Conservation (phyloP, 306 rosid species). For the Abrus precatorius region DNA sequence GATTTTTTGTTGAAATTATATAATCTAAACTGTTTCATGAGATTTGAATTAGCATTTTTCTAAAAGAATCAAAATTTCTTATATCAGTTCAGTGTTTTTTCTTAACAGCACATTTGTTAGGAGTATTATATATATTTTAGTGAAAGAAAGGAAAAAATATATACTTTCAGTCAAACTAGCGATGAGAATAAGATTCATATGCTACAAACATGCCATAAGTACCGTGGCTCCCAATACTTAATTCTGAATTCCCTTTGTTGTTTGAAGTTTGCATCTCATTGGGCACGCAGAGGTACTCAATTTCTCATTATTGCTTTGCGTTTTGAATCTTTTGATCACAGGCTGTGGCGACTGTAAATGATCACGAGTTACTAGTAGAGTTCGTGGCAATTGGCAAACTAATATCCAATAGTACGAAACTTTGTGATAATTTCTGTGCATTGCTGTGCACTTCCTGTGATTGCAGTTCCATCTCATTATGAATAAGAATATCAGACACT, state of each 20-base stretch:
- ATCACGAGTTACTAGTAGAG: background rate
- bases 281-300: conserved; percentile 16
- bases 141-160: no score
- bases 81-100: no score
- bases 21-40: no score
- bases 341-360: background rate
- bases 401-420: conserved; percentile 3
- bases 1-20: no score
- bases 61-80: no score
- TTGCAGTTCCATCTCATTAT: background rate
- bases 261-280: background rate
- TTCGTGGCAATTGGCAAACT: conserved; percentile 6
- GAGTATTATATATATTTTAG: no score
- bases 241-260: conserved; percentile 4
- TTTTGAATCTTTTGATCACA: background rate
- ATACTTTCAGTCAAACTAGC: background rate
- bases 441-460: background rate
- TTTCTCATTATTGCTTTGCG: conserved; percentile 14
- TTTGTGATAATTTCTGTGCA: conserved; percentile 23
- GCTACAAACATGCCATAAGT: background rate
- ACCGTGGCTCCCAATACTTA: background rate
- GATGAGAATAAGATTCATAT: background rate
- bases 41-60: no score
- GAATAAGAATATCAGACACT: background rate
- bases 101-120: no score